phyloP scores from a whole-genome alignment of 1,284 basidiomycete species.

The Cystobasidium slooffiae region DNA sequence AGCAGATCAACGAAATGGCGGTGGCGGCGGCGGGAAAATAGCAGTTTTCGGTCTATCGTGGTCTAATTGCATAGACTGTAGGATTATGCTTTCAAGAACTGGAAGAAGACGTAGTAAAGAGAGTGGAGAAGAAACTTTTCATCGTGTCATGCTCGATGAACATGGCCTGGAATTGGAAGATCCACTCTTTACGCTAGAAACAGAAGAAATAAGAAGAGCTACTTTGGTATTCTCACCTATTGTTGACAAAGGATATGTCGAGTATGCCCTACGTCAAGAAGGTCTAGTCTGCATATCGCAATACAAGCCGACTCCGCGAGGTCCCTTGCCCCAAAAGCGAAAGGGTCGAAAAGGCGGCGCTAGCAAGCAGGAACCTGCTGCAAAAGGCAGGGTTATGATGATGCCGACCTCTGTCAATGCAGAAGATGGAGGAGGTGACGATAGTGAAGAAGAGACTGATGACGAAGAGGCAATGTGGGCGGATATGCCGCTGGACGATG shows the following conservation, averaged over 20 bases:
- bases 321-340: neutral
- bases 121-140: conserved; percentile 14
- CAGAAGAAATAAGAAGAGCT: conserved; percentile 36
- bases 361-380: neutral
- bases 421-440: conserved; percentile 1
- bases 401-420: neutral
- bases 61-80: conserved; percentile 41
- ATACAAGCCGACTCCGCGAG: conserved; percentile 15
- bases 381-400: neutral
- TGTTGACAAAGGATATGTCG: conserved; percentile 22
- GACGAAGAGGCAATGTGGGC: conserved; percentile 37
- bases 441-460: conserved; percentile 1
- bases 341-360: conserved; percentile 5
- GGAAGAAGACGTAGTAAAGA: conserved; percentile 12
- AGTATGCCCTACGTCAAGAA: conserved; percentile 39
- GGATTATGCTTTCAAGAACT: conserved; percentile 41
- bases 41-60: conserved; percentile 44
- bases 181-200: conserved; percentile 13
- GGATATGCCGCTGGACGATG: conserved; percentile 21
- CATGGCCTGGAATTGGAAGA: conserved; percentile 30
- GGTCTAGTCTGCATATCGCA: conserved; percentile 17
- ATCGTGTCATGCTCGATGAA: neutral
- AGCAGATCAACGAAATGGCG: conserved; percentile 5
- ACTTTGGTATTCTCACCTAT: conserved; percentile 33
- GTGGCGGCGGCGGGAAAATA: conserved; percentile 16